Base-by-base conservation (phyloP, 2,329 filamentous ascomycete species). In the Elsinoe arachidis region DNA sequence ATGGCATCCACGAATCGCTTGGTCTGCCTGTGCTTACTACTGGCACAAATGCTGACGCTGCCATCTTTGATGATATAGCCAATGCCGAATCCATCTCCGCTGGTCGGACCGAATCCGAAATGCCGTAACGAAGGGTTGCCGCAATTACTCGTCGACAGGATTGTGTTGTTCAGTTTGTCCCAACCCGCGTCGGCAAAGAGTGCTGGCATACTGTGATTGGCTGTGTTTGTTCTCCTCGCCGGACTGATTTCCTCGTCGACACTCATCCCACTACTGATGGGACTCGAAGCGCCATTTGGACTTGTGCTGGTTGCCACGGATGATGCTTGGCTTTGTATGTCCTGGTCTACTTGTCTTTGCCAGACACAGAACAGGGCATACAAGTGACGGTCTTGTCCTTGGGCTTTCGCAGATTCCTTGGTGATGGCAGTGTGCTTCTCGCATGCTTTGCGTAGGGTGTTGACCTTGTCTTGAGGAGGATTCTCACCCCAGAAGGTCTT, bases 31-130 rank as follows among this genome's bases (percentile, higher is more conserved):
- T 99, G 93, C 73, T 96, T 96, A 67, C 87, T 93, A 12, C 86
- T 88, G 0, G 91, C 90, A 71, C 93, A 97, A 61, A 99, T 92
- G 47, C 86, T 90, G 60, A 97, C 88, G 51, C 83, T 81, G 55
- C 93, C 88, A 63, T 95, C 90, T 73, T 99, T 99, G 80, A 99
- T 96, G 67, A 99, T 97, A 75, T 99, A 99, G 2, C 93, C 93
- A 57, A 99, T 96, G 30, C 93, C 93, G 68, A 97, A 97, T 0
- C 93, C 93, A 63, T 96, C 90, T 1, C 85, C 92, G 0, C 88
- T 92, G 0, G 92, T 95, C 1, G 93, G 93, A 0, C 93, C 93
- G 69, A 99, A 99, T 2, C 93, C 93, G 66, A 99, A 99, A 66
- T 97, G 92, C 1, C 93, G 85, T 15, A 99, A 83, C 0, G 87